phyloP scores from a whole-genome alignment of 2,329 filamentous ascomycete genomes.

The Trichoderma citrinoviride region DNA sequence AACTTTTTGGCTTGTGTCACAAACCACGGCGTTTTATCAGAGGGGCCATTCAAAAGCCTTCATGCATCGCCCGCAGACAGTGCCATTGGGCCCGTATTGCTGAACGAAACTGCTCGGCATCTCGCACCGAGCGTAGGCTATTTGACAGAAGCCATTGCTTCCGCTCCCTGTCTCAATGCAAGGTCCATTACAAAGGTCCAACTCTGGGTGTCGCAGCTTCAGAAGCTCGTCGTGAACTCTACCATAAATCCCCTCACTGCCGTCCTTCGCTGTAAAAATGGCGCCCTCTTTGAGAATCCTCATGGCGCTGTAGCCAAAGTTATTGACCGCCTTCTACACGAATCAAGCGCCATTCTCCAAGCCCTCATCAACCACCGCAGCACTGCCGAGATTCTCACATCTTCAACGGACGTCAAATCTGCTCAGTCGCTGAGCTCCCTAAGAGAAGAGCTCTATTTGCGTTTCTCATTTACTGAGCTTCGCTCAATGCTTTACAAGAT shows the following conservation, averaged over 20 bases:
- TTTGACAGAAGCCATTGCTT: constrained; percentile 43
- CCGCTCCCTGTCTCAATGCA: constrained; percentile 44
- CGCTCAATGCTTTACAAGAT: constrained; percentile 47
- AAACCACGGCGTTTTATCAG: constrained; percentile 55
- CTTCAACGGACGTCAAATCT: not conserved
- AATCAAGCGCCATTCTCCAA: constrained; percentile 71
- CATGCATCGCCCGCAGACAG: constrained; percentile 52
- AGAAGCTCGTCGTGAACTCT: constrained; percentile 79
- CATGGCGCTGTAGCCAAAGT: constrained; percentile 50
- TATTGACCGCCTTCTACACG: constrained; percentile 68
- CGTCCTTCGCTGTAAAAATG: constrained; percentile 73
- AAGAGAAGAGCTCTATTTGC: constrained; percentile 9
- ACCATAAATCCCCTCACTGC: constrained; percentile 84
- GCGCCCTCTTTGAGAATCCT: constrained; percentile 65
- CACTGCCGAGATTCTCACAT: constrained; percentile 39
- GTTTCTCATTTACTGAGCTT: constrained; percentile 46
- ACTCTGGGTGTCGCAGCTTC: constrained; percentile 66
- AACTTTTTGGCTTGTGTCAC: constrained; percentile 69
- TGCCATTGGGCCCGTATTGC: constrained; percentile 46
- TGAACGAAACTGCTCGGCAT: constrained; percentile 24
- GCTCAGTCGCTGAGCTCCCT: not conserved
- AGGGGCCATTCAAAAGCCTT: constrained; percentile 49
- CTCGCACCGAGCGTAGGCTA: constrained; percentile 31
- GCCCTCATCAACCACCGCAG: constrained; percentile 61
- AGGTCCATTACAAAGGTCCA: constrained; percentile 41